Evolutionary conservation across 1,139 yeast species (phyloP), one percentile per base, ranked within the genome.

Genomic region (Suhomyces bolitotheri): DNA sequence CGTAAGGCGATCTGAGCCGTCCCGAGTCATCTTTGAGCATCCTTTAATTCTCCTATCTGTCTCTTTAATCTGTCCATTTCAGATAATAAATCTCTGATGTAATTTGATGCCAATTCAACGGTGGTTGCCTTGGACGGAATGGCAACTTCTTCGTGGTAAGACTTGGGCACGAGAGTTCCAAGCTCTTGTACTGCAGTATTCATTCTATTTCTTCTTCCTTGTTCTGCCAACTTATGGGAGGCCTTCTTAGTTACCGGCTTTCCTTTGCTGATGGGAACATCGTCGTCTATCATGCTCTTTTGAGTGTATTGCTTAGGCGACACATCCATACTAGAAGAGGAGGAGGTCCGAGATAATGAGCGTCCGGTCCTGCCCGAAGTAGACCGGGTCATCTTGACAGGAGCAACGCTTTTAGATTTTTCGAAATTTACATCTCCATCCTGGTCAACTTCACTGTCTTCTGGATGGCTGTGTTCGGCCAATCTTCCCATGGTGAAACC

Each of bases 221-320:
- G 97, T 61, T 92, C 98, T 0, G 98, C 97, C 17, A 87, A 72
- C 55, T 92, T 90, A 60, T 92, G 98, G 16, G 86, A 81, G 4
- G 92, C 84, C 49, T 82, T 82, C 56, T 83, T 82, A 19, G 74
- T 68, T 0, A 72, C 57, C 2, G 47, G 56, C 41, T 43, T 51
- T 23, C 44, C 50, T n/a, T 42, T 46, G 24, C 29, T 26, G n/a
- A 17, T 27, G 21, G 15, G n/a, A 7, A 17, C 26, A 14, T 22
- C 25, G 10, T 24, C 36, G 8, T 17, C 20, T 8, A 17, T 17
- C 6, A 8, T 17, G 60, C 60, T 41, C 58, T 62, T 35, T 7
- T 29, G 22, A 15, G 21, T 31, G 15, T 22, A 32, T 10, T 34
- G 12, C n/a, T 28, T 31, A 12, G 57, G 56, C 6, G 52, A 42